Conservation (phyloP, 2,329 filamentous ascomycete species). For the Hansfordia pulvinata region DNA sequence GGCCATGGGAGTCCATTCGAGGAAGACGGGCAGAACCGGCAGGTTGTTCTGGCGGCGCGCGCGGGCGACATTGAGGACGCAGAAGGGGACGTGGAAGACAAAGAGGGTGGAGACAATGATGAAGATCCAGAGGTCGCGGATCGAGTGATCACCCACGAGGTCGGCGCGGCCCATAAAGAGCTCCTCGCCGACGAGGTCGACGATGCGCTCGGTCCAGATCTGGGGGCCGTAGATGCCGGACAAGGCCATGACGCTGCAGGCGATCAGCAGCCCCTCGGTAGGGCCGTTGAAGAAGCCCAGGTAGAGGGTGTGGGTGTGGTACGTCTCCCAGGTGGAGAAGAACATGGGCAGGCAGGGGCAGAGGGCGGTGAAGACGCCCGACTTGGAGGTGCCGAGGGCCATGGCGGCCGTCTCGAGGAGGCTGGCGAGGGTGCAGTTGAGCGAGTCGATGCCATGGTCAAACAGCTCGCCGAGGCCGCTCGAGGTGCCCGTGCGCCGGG, state of each 20-base stretch:
- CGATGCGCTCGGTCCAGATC: conserved; percentile 71
- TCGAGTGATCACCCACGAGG: conserved; percentile 55
- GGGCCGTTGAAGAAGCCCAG: conserved; percentile 95
- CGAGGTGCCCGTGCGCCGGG: conserved; percentile 83
- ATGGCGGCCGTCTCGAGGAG: conserved; percentile 86
- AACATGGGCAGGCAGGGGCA: conserved; percentile 95
- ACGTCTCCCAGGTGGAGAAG: conserved; percentile 99
- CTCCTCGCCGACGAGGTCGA: conserved; percentile 49
- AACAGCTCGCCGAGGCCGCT: conserved; percentile 93
- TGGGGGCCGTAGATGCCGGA: conserved; percentile 80
- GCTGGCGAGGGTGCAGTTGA: conserved; percentile 92
- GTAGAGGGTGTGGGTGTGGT: conserved; percentile 94
- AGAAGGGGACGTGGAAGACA: conserved; percentile 71
- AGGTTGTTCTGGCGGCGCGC: conserved; percentile 61
- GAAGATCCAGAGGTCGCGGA: conserved; percentile 80
- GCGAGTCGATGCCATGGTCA: conserved; percentile 94
- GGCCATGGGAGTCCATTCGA: conserved; percentile 87
- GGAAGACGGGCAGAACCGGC: conserved; percentile 68
- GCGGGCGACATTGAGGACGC: conserved; percentile 70
- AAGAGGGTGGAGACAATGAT: conserved; percentile 53
- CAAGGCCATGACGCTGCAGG: conserved; percentile 70
- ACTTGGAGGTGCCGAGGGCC: conserved; percentile 71
- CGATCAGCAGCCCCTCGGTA: conserved; percentile 87
- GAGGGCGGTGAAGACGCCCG: conserved; percentile 83
- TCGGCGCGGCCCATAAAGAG: conserved; percentile 37